These are phyloP conservation scores for Tulasnella calospora DNA, from an alignment of 768 basidiomycete species.

Conservation along the genomic window DNA sequence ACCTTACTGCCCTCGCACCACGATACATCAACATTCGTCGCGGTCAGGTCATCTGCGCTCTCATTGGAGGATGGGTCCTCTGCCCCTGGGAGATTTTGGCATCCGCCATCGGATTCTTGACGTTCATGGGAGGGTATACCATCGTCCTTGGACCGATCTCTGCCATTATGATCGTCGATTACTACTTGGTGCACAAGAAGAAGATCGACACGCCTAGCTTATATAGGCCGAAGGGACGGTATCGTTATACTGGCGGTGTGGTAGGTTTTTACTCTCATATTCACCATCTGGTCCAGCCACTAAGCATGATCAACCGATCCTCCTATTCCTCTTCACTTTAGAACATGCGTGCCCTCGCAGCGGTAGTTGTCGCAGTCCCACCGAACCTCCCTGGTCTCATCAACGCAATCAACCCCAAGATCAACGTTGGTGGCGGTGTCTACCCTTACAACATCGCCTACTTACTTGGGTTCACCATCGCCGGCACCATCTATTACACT, in stretches of 20 bases:
- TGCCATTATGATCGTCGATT: conserved; percentile 63
- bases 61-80: conserved; percentile 81
- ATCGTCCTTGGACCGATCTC: conserved; percentile 84
- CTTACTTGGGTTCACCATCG: conserved; percentile 54
- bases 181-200: conserved; percentile 69
- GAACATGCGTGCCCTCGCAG: conserved; percentile 78
- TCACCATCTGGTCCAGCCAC: not conserved
- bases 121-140: conserved; percentile 75
- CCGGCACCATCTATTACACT: conserved; percentile 37
- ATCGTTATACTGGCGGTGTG: conserved; percentile 69
- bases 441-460: conserved; percentile 68
- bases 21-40: conserved; percentile 75
- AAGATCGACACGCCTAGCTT: conserved; percentile 78
- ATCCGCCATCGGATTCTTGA: conserved; percentile 60
- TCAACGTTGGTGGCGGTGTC: conserved; percentile 48
- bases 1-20: conserved; percentile 66
- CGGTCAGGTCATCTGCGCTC: conserved; percentile 70
- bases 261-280: conserved; percentile 42
- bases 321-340: conserved; percentile 33
- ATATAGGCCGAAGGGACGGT: conserved; percentile 74
- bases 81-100: conserved; percentile 82
- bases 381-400: conserved; percentile 75
- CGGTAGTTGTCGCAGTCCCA: conserved; percentile 61
- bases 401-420: conserved; percentile 60
- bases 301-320: not conserved